Evolutionary conservation across 805 yeast genomes (phyloP), one percentile per base, ranked within the genome.

Genomic region (Saturnispora sekii): DNA sequence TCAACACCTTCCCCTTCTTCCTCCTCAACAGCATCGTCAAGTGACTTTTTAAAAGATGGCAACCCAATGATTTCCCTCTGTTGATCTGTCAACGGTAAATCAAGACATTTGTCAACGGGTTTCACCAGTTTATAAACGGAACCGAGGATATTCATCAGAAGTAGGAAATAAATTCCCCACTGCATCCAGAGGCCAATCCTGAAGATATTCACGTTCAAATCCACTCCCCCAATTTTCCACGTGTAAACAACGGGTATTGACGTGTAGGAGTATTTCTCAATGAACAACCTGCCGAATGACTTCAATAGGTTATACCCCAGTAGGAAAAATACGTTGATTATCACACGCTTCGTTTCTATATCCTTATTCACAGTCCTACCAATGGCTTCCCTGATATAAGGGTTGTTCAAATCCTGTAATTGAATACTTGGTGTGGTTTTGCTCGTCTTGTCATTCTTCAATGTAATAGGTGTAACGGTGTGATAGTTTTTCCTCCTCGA

Each of bases 51-150:
- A 36, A n/a, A 34, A 3, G 50, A 15, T 8, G 59, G 54, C 18
- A 75, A 61, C 1, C 79, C 79, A 33, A 75, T 58, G 12, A 75
- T 55, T 34, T 59, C 57, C 39, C 79, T 57, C 55, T 75, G 80
- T 18, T 60, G 62, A 39, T 61, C 64, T 9, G 63, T 69, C 48
- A 75, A 63, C 3, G 78, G 77, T 46, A 75, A 60, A 53, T 75
- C 80, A 32, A 62, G 51, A 50, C 79, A 74, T 51, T 69, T 71
- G 51, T 75, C 79, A 47, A 64, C 68, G 1, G 73, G 69, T 49
- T 63, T 66, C 7, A 64, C 18, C 12, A 72, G 50, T 37, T 54
- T 58, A 34, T 63, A 48, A 3, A 59, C 28, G 17, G 68, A 57
- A 2, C 57, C 33, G 10, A 55, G 29, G 10, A 69, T 57, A 43